Base-by-base conservation (phyloP, 129 eudicot genomes). In the Logfia minima region DNA sequence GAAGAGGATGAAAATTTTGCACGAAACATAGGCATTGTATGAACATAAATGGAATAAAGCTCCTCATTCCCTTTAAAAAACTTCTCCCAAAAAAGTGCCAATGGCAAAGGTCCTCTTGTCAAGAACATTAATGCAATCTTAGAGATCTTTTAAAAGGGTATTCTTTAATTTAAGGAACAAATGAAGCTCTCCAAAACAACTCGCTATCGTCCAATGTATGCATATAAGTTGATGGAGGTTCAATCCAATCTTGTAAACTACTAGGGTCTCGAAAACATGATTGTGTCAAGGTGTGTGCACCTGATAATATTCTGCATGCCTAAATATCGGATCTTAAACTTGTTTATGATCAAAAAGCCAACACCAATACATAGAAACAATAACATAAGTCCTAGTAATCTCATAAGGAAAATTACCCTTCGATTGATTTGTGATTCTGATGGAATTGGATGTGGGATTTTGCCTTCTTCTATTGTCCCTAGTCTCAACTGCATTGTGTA, bases 51-150 rank as follows among this genome's bases (percentile, higher is more conserved):
- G 1, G 96, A 79, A 65, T 76, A 92, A 76, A 80, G 85, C 26
- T 75, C 83, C 37, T 92, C 86, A 56, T 85, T 66, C 53, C 96
- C 96, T 78, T 79, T 84, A 8, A 92, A 86, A 34, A 83, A 92
- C 82, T 66, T 88, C 64, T 92, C 96, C 98, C 98, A 92, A 31
- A 92, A 67, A 18, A 89, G 93, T 21, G 90, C 73, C 62, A 92
- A 19, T 4, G 98, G 98, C 79, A 92, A 79, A 56, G 93, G 93
- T 61, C 96, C 96, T 82, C 93, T 84, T 17, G 94, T 87, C 85
- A 92, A 86, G 86, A 92, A 90, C 98, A 92, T 90, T 79, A 92
- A 92, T 13, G 96, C 96, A 66, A 92, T 74, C 71, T 90, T 90
- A 14, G 88, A 74, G 71, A 74, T 72, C 93, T 88, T 59, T 85